Evolutionary conservation across 2,329 filamentous ascomycete genomes (phyloP).

Genomic region (Colletotrichum ledebouriae): DNA sequence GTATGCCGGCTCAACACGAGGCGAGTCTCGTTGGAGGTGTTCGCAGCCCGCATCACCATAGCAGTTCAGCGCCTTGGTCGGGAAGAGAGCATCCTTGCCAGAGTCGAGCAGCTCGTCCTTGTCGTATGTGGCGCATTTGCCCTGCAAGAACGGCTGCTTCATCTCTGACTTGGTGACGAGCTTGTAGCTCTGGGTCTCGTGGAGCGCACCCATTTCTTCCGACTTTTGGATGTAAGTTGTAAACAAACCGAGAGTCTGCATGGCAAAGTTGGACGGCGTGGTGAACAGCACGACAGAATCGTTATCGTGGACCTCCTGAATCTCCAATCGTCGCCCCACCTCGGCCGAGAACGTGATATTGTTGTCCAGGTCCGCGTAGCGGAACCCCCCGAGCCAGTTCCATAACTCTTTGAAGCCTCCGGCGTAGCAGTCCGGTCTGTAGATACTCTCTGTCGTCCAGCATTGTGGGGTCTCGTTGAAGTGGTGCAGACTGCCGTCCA

Average conservation of each 20-base stretch:
- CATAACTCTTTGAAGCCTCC: slow-evolving; percentile 22
- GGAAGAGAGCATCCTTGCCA: slow-evolving; percentile 1
- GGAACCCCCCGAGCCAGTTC: slow-evolving; percentile 21
- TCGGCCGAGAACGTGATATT: slow-evolving; percentile 10
- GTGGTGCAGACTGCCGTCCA: background rate
- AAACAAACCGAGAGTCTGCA: slow-evolving; percentile 8
- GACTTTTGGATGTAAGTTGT: slow-evolving; percentile 9
- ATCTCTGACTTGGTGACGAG: slow-evolving; percentile 9
- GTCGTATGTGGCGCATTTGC: slow-evolving; percentile 20
- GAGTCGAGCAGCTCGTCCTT: slow-evolving; percentile 2
- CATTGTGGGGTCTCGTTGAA: background rate
- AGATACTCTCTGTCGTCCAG: slow-evolving; percentile 3
- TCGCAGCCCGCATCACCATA: slow-evolving; percentile 4
- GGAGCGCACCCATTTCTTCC: background rate
- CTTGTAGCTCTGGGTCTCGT: slow-evolving; percentile 11
- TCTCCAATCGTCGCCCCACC: slow-evolving; percentile 4
- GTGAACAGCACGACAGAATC: slow-evolving; percentile 3
- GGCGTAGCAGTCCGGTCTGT: slow-evolving; percentile 3
- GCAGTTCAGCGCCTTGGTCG: slow-evolving; percentile 21
- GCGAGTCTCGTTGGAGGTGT: background rate
- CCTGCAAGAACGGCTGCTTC: slow-evolving; percentile 27
- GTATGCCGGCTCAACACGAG: background rate
- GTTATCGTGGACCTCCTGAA: background rate
- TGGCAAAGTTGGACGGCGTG: slow-evolving; percentile 9
- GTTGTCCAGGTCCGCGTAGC: slow-evolving; percentile 15